phyloP scores from a whole-genome alignment of 495 filamentous ascomycete genomes.

The Tricharina praecox region DNA sequence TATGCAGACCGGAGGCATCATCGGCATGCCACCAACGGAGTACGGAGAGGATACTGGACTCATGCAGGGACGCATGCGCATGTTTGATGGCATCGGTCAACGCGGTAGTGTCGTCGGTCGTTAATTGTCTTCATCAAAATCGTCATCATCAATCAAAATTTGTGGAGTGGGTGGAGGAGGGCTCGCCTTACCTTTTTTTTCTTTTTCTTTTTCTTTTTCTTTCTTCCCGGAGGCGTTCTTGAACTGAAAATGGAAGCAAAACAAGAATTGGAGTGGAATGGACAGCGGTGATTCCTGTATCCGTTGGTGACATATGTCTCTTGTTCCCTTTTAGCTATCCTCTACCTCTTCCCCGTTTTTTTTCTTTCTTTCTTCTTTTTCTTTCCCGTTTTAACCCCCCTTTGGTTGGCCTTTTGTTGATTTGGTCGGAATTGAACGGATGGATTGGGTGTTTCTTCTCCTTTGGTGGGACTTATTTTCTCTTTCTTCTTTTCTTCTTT shows the following conservation, averaged over 20 bases:
- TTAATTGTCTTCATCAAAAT: constrained; percentile 18
- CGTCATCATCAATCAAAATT: constrained; percentile 8
- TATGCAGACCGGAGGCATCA: constrained; percentile 24
- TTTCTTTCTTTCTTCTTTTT: background rate
- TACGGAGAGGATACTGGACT: constrained; percentile 18
- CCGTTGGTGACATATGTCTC: background rate
- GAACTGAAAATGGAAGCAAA: background rate
- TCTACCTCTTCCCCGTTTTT: background rate
- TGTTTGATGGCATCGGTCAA: constrained; percentile 22
- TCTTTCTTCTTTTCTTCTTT: no score
- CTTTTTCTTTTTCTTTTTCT: constrained; percentile 5
- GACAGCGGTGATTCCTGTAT: no score
- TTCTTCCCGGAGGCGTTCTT: background rate
- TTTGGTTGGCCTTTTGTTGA: background rate
- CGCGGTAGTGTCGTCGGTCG: constrained; percentile 18
- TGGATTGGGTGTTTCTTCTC: background rate
- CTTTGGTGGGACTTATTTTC: background rate
- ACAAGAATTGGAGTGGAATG: background rate
- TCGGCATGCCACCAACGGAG: constrained; percentile 17
- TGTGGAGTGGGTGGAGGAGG: constrained; percentile 2
- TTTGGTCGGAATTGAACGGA: background rate
- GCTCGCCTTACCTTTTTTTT: constrained; percentile 6
- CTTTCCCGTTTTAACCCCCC: background rate
- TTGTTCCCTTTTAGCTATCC: background rate
- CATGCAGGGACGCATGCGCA: constrained; percentile 23